Evolutionary conservation across 108 stramenopile species (phyloP).

Genomic region (Cyclotella kingstonii): DNA sequence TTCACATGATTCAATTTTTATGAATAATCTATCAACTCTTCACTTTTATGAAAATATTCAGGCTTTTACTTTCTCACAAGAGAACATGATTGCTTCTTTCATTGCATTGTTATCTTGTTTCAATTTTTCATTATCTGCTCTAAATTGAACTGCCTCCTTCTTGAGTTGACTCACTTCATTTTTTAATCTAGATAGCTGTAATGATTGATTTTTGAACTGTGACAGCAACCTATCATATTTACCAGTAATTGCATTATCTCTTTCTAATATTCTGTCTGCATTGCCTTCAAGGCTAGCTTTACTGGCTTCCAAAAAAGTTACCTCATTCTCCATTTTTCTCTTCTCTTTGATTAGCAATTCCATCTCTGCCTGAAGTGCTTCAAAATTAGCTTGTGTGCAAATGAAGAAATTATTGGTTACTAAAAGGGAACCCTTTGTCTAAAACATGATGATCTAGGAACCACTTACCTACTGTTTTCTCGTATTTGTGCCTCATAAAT

Average conservation of each 20-base stretch:
- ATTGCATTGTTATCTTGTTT: conserved; percentile 15
- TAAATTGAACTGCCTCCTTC: conserved; percentile 4
- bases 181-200: conserved; percentile 7
- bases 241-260: conserved; percentile 24
- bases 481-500: conserved; percentile 9
- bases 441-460: not conserved
- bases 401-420: not conserved
- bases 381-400: conserved; percentile 21
- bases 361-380: conserved; percentile 19
- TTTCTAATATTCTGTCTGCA: conserved; percentile 37
- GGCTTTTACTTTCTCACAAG: conserved; percentile 1
- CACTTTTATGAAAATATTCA: too few relatives aligned
- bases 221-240: conserved; percentile 15
- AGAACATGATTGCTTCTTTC: conserved; percentile 1
- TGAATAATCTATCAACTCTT: too few relatives aligned
- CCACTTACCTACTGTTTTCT: conserved; percentile 13
- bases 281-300: conserved; percentile 37
- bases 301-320: conserved; percentile 31
- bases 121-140: conserved; percentile 18
- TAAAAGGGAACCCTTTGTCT: not conserved
- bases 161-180: conserved; percentile 3
- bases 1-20: too few relatives aligned
- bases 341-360: conserved; percentile 26
- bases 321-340: conserved; percentile 14
- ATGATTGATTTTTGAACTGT: conserved; percentile 13